A percentile compares a stretch with the other conserved stretches of the same genome.
These are phyloP conservation scores for Mycena floridula DNA, from an alignment of 768 basidiomycete genomes.

Conservation along the genomic window DNA sequence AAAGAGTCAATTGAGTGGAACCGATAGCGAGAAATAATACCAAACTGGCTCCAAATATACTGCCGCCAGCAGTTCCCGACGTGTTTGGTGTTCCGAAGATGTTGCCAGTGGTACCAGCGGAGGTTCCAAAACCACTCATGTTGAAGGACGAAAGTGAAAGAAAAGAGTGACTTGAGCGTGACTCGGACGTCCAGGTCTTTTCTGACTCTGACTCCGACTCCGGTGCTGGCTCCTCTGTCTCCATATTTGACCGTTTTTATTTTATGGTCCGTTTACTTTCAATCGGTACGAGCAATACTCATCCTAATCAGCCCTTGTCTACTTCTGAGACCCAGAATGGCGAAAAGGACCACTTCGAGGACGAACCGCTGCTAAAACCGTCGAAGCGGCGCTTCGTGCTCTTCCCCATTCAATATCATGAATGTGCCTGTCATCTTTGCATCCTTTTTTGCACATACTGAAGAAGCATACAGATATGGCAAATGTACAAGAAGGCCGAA, in stretches of 20 bases:
- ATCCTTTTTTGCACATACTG: neutral
- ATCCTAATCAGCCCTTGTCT: no score
- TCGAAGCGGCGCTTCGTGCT: slow-evolving; percentile 63
- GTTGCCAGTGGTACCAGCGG: neutral
- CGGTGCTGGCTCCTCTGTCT: no score
- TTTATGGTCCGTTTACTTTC: no score
- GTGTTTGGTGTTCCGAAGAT: neutral
- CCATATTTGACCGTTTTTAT: no score
- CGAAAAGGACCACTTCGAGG: no score
- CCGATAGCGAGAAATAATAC: neutral
- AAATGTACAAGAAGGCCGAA: slow-evolving; percentile 64
- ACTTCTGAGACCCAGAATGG: no score
- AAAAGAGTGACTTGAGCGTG: no score
- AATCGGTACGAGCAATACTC: no score
- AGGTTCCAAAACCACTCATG: slow-evolving; percentile 14
- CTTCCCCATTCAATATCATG: slow-evolving; percentile 72
- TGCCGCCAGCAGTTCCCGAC: neutral
- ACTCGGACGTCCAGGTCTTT: no score
- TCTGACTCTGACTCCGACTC: no score
- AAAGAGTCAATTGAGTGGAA: no score
- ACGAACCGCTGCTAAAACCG: slow-evolving; percentile 60
- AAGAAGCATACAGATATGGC: slow-evolving; percentile 71
- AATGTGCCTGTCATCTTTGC: neutral
- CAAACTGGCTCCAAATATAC: neutral
- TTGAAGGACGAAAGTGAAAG: no score